These are phyloP conservation scores for Gnomoniopsis smithogilvyi DNA, from an alignment of 2,329 filamentous ascomycete genomes.

Conservation along the genomic window DNA sequence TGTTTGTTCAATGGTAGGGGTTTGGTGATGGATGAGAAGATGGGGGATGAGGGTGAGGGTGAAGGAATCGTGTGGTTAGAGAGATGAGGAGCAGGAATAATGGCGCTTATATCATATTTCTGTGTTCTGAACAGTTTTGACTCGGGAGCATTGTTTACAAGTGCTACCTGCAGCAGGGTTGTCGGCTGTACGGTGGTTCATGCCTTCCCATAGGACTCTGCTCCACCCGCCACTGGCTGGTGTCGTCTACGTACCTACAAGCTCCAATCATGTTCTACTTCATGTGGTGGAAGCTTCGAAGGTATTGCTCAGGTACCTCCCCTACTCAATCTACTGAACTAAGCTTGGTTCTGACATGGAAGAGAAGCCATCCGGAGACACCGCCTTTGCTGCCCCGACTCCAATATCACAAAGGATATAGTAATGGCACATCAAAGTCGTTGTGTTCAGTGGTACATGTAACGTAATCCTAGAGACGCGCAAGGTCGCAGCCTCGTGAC, in stretches of 20 bases:
- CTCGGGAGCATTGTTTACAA: background rate
- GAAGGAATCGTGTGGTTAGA: background rate
- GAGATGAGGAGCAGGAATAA: background rate
- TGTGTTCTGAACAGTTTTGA: background rate
- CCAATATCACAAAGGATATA: background rate
- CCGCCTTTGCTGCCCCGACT: background rate
- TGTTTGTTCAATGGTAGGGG: background rate
- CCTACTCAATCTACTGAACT: background rate
- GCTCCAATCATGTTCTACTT: background rate
- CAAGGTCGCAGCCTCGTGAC: background rate
- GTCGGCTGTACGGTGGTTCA: background rate
- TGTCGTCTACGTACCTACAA: background rate
- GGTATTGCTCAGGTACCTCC: background rate
- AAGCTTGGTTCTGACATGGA: background rate
- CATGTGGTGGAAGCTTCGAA: background rate
- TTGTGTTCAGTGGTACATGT: background rate
- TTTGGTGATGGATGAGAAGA: background rate
- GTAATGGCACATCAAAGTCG: background rate
- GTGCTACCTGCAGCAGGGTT: background rate
- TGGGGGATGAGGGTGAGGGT: background rate
- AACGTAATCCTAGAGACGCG: background rate
- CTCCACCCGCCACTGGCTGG: background rate
- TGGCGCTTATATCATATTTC: background rate
- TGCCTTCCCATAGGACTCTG: background rate
- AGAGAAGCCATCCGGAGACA: background rate